These are phyloP conservation scores for Lumnitzera racemosa DNA, from an alignment of 345 rosid species.

Conservation along the genomic window DNA sequence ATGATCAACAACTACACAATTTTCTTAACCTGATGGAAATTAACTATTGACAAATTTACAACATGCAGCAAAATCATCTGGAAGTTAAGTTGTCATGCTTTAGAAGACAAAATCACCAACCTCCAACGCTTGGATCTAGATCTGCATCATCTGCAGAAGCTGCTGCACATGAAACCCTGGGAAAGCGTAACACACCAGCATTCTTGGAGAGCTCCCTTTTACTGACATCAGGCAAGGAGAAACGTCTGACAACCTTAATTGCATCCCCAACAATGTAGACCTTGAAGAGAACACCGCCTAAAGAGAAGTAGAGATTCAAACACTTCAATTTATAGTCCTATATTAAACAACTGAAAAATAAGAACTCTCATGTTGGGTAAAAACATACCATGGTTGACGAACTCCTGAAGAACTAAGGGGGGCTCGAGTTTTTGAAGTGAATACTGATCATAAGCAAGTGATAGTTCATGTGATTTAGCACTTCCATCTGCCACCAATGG, in stretches of 20 bases:
- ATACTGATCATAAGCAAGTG: constrained; percentile 60
- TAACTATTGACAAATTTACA: background rate
- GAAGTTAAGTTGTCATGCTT: background rate
- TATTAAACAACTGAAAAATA: background rate
- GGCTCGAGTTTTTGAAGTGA: constrained; percentile 71
- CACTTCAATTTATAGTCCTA: background rate
- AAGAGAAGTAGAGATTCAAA: constrained; percentile 7
- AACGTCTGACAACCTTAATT: constrained; percentile 69
- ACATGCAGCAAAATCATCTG: background rate
- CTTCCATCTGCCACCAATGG: constrained; percentile 77
- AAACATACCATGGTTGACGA: constrained; percentile 72
- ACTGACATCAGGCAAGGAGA: constrained; percentile 80
- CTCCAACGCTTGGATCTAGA: constrained; percentile 71
- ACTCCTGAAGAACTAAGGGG: constrained; percentile 82
- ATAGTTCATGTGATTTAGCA: constrained; percentile 68
- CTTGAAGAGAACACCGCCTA: constrained; percentile 77
- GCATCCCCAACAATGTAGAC: constrained; percentile 83
- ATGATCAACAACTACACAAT: too few relatives aligned
- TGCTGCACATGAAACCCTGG: constrained; percentile 85
- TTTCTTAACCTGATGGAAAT: too few relatives aligned
- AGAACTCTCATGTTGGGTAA: constrained; percentile 1
- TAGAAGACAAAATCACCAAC: constrained; percentile 37
- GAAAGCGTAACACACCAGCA: constrained; percentile 60
- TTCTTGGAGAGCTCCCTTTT: constrained; percentile 51
- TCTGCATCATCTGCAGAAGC: constrained; percentile 88